Percentiles rank a stretch among this genome's conserved stretches.
These are phyloP conservation scores for Theobroma grandiflorum DNA, from an alignment of 441 rosid species.

Conservation along the genomic window DNA sequence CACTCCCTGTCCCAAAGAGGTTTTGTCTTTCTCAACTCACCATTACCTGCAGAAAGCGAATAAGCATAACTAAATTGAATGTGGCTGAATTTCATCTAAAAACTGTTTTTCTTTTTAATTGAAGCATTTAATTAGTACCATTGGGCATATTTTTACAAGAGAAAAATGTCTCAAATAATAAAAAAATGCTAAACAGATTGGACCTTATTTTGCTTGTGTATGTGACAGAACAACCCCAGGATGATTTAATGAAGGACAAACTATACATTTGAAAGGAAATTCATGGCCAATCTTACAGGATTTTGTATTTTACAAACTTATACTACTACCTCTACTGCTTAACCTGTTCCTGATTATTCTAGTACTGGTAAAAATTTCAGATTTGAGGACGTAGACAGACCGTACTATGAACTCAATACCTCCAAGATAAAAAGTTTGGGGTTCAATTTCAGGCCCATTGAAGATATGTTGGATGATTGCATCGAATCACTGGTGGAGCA, in stretches of 20 bases:
- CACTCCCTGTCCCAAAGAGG: constrained; percentile 66
- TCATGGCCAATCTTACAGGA: background rate
- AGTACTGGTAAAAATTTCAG: constrained; percentile 37
- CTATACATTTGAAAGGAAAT: too few species aligned
- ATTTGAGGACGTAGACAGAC: constrained; percentile 62
- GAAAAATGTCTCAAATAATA: too few species aligned
- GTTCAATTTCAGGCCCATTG: constrained; percentile 65
- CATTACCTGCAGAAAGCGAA: background rate
- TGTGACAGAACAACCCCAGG: background rate
- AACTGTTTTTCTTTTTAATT: too few species aligned
- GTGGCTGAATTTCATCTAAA: background rate
- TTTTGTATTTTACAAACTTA: too few species aligned
- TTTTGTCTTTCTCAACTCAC: constrained; percentile 9
- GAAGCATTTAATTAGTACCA: too few species aligned
- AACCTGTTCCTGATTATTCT: background rate
- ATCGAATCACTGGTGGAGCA: constrained; percentile 66
- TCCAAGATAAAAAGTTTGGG: constrained; percentile 67
- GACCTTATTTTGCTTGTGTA: too few species aligned
- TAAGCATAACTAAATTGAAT: background rate
- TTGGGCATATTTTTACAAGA: too few species aligned
- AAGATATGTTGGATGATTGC: constrained; percentile 84
- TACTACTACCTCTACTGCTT: background rate
- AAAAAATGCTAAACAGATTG: background rate
- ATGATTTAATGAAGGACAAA: too few species aligned
- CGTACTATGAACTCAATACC: constrained; percentile 63